These are phyloP conservation scores for Blastocystis sp. DNA, from an alignment of 352 stramenopile genomes.

Conservation along the genomic window DNA sequence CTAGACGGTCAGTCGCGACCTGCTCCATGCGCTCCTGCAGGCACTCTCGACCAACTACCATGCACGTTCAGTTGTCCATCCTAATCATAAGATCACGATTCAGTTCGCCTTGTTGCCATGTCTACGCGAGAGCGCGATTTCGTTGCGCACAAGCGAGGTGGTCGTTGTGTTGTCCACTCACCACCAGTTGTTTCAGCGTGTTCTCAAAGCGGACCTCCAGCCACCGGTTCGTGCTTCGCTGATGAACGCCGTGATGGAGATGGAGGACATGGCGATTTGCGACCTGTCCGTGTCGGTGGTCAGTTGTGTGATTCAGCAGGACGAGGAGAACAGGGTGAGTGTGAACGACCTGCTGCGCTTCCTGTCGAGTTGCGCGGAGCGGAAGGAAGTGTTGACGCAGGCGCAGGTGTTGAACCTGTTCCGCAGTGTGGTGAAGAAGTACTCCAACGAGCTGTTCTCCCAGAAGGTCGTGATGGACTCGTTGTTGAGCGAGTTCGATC, in stretches of 20 bases:
- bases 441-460: background rate
- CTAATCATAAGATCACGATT: background rate
- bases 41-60: background rate
- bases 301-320: background rate
- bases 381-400: background rate
- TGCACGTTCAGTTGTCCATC: background rate
- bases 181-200: slow-evolving; percentile 1
- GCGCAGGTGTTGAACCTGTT: background rate
- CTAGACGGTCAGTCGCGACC: slow-evolving; percentile 16
- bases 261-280: background rate
- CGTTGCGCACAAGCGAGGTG: background rate
- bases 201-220: background rate
- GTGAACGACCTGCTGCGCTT: slow-evolving; percentile 8
- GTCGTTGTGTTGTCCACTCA: background rate
- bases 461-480: background rate
- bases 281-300: background rate
- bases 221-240: background rate
- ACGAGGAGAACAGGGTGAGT: slow-evolving; percentile 3
- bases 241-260: background rate
- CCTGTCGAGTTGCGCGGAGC: background rate
- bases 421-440: slow-evolving; percentile 24
- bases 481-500: background rate
- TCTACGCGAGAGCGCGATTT: background rate
- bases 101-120: background rate
- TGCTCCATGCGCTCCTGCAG: slow-evolving; percentile 5